Evolutionary conservation across 768 basidiomycete genomes (phyloP).

Genomic region (Boletus reticulatus): DNA sequence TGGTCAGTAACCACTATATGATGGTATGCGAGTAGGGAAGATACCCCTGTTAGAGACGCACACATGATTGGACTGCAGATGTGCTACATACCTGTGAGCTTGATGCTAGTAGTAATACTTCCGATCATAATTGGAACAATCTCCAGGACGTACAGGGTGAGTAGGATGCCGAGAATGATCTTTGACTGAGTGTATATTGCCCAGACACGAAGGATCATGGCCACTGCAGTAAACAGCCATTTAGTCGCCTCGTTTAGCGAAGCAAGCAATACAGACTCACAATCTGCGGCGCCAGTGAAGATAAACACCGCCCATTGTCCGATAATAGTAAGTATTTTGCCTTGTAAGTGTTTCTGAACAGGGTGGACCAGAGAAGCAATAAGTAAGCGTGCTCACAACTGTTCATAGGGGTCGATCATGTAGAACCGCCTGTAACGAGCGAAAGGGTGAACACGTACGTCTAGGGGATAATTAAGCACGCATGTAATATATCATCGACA

Average conservation of each 20-base stretch:
- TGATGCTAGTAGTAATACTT: not conserved
- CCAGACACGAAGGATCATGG: constrained; percentile 18
- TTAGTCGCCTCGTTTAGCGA: not conserved
- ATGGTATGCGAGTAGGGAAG: not conserved
- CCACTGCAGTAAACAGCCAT: not conserved
- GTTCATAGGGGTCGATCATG: not conserved
- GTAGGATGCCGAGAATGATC: constrained; percentile 8
- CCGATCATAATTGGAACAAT: not conserved
- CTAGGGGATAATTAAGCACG: not conserved
- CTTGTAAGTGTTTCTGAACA: not conserved
- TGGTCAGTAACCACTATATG: not conserved
- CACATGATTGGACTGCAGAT: not conserved
- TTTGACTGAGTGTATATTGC: constrained; percentile 8
- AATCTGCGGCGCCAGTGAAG: constrained; percentile 8
- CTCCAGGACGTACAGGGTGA: constrained; percentile 4
- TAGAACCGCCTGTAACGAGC: not conserved
- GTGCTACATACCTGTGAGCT: not conserved
- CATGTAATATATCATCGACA: too few species aligned
- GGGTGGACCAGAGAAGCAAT: not conserved
- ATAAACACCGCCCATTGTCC: not conserved
- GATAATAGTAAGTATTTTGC: not conserved
- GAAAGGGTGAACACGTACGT: constrained; percentile 2
- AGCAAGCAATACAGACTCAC: not conserved
- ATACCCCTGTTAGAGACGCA: not conserved
- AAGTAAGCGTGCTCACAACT: constrained; percentile 9